Percentiles rank a stretch among this genome's conserved stretches.
These are phyloP conservation scores for Schizopora paradoxa DNA, from an alignment of 1,284 basidiomycete species.

Conservation along the genomic window DNA sequence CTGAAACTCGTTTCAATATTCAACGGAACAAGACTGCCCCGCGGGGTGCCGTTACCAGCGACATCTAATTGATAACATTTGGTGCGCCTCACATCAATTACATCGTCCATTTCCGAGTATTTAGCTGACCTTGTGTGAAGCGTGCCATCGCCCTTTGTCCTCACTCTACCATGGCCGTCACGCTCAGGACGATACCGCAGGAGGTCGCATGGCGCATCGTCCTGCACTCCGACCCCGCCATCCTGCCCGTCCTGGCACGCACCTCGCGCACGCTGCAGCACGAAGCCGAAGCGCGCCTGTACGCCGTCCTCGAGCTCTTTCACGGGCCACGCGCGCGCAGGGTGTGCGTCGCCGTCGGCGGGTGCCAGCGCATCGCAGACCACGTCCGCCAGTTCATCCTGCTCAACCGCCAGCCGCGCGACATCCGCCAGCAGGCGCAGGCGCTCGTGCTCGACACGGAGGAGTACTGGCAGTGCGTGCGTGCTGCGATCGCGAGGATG, in stretches of 20 bases:
- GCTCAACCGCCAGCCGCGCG: not conserved
- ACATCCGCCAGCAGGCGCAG: slow-evolving; percentile 2
- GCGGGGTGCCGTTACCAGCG: too few species aligned
- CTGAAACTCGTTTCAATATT: too few species aligned
- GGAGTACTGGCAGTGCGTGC: slow-evolving; percentile 13
- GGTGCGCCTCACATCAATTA: too few species aligned
- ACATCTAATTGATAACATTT: too few species aligned
- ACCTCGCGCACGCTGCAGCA: slow-evolving; percentile 14
- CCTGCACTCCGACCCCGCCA: not conserved
- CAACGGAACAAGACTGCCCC: too few species aligned
- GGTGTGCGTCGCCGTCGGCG: slow-evolving; percentile 5
- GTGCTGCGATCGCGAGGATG: slow-evolving; percentile 5
- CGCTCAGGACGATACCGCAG: slow-evolving; percentile 7
- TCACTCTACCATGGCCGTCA: too few species aligned
- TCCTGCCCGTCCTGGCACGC: slow-evolving; percentile 6
- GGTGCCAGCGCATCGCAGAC: slow-evolving; percentile 8
- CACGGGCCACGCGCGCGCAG: slow-evolving; percentile 5
- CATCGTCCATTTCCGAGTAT: too few species aligned
- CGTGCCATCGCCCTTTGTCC: too few species aligned
- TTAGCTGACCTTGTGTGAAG: too few species aligned
- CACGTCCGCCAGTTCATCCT: slow-evolving; percentile 12
- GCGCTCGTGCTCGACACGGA: not conserved
- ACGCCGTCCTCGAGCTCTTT: slow-evolving; percentile 8
- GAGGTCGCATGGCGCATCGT: slow-evolving; percentile 11
- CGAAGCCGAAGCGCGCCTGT: slow-evolving; percentile 14